phyloP scores from a whole-genome alignment of 73 alveolate genomes.

The Paramecium sonneborni region DNA sequence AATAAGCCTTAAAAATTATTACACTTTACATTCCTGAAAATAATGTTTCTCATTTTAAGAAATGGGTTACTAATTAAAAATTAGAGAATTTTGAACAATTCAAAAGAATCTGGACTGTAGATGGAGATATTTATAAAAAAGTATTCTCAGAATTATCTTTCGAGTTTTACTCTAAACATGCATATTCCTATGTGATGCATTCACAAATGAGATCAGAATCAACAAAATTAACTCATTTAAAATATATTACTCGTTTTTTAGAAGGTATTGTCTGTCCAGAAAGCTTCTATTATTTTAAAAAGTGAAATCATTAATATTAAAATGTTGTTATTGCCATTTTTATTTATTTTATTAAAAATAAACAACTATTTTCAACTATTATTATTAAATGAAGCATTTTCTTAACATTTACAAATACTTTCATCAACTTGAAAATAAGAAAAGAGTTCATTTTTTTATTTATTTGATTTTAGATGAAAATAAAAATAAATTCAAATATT shows the following conservation, averaged over 20 bases:
- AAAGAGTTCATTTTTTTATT: too few relatives aligned
- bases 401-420: too few relatives aligned
- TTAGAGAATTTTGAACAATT: slow-evolving; percentile 61
- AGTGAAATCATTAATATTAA: not conserved
- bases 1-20: slow-evolving; percentile 43
- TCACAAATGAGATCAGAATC: slow-evolving; percentile 67
- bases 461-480: not conserved
- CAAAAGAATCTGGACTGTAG: slow-evolving; percentile 62
- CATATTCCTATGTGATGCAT: slow-evolving; percentile 60
- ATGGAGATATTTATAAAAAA: slow-evolving; percentile 42
- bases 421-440: too few relatives aligned
- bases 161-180: slow-evolving; percentile 60
- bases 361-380: not conserved
- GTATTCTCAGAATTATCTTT: slow-evolving; percentile 59
- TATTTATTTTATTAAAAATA: not conserved
- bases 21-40: slow-evolving; percentile 5
- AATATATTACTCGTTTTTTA: slow-evolving; percentile 58
- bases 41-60: slow-evolving; percentile 51
- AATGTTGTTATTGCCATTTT: not conserved
- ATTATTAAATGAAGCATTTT: not conserved
- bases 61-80: slow-evolving; percentile 58
- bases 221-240: slow-evolving; percentile 55
- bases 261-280: slow-evolving; percentile 67
- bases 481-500: not conserved
- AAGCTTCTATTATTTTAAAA: slow-evolving; percentile 63